Evolutionary conservation across 768 basidiomycete genomes (phyloP), one percentile per base, ranked within the genome.

Genomic region (Leccinum truebloodii): DNA sequence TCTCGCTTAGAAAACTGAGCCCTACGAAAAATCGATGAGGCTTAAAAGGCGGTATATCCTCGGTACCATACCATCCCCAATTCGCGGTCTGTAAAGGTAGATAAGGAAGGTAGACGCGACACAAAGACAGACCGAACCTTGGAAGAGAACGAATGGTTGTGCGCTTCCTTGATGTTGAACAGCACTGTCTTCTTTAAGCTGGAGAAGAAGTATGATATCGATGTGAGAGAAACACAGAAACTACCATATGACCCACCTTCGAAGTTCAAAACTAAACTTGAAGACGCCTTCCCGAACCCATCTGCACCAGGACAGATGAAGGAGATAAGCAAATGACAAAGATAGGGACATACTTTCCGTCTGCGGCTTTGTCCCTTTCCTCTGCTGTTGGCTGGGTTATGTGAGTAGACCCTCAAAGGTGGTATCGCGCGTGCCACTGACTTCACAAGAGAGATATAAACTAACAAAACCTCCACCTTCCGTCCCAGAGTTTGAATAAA

Each of bases 221-320:
- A 5, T 30, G 41, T 8, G 16, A n/a, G 46, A 7, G 22, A 28
- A 10, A 52, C 51, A 30, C 13, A 16, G 24, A 3, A 10, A 22
- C 2, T 41, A 37, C 26, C 16, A 16, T 20, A 52, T 30, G 30
- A 22, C 70, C 64, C 64, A 87, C 90, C 84, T 89, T 68, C 85
- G 83, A 65, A 94, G 77, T 69, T 94, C 92, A 65, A 95, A 94
- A 61, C 82, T 86, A 72, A 94, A 95, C 68, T 87, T 92, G 76
- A 85, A 94, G n/a, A 88, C 76, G 1, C 92, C 92, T 59, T 92
- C 89, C 16, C 93, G 83, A n/a, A 82, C 74, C 92, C 92, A 95
- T 77, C 89, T 93, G 59, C 5, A 34, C 8, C 3, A 37, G 57
- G 30, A 13, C 20, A 55, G 52, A 37, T 54, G 54, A 9, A 12